Evolutionary conservation across 2,329 filamentous ascomycete species (phyloP), one percentile per base, ranked within the genome.

Genomic region (Gnomoniopsis sp.): DNA sequence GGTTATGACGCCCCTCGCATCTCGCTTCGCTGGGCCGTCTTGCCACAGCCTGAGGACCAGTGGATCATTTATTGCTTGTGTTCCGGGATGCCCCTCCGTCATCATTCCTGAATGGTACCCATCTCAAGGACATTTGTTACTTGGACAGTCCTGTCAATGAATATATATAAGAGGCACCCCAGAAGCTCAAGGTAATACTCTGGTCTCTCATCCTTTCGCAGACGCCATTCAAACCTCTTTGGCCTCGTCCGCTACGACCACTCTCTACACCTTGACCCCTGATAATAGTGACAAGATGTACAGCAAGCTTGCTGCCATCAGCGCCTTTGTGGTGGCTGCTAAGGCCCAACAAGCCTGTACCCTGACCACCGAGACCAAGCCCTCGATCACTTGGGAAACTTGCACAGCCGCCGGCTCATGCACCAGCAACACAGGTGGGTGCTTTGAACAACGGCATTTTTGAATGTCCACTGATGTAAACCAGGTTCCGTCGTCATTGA

Each of bases 401-500:
- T 87, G 84, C 71, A 77, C 80, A 36, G 66, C 71, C 26, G 74
- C 71, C 57, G 80, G 81, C 57, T 44, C 34, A 15, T 87, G 84
- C 73, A 77, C 72, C 26, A 73, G 69, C 53, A 76, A 81, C 64
- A 65, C 68, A 34, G 81, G 26, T 30, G 26, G 26, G 26, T 30
- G 26, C 26, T 30, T 30, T 30, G 26, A 30, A 8, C 8, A 30
- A 8, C 26, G 8, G 26, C 26, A 30, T 30, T 30, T 30, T 30
- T 4, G 26, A 30, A 8, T 8, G 26, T 4, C 26, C 26, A 30
- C 26, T 30, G 8, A 30, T 8, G 8, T 8, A 4, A 30, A 30
- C 8, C 8, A 30, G 26, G 79, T 47, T 78, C 77, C 38, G 74
- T 87, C 43, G 80, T 80, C 55, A 71, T 87, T 65, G 84, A 87